Evolutionary conservation across 2,329 filamentous ascomycete genomes (phyloP), one percentile per base, ranked within the genome.

Genomic region (Monosporascus ibericus): DNA sequence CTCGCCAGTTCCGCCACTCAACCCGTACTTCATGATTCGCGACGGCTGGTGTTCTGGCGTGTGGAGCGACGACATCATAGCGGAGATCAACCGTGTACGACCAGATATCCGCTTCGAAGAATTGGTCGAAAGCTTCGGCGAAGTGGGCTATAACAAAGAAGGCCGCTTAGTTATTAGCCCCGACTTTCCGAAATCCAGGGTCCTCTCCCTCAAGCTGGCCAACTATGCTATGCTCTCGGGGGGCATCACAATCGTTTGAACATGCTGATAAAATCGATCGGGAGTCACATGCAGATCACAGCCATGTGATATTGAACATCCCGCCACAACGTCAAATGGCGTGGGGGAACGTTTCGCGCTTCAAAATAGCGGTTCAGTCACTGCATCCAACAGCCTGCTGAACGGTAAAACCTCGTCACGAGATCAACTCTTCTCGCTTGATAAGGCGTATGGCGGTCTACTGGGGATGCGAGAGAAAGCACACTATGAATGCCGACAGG

Each of bases 1-100:
- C 63, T 88, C 86, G 2, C 81, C 84, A 3, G 76, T 86, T 15
- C 86, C 86, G 3, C 80, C 84, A 1, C 70, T 90, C 5, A 90
- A 90, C 60, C 87, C 87, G 0, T 89, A 85, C 63, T 91, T 90
- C 64, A 72, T 86, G 52, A 70, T 90, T 42, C 72, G 77, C 36
- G 74, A 82, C 47, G 79, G 79, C 38, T 70, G 74, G 61, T 87
- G 84, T 60, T 84, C 81, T 1, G 87, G 87, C 5, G 78, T 91
- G 2, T 91, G 87, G 87, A 90, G 83, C 63, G 80, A 86, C 8
- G 66, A 72, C 7, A 89, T 90, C 46, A 70, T 90, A 9, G 71
- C 78, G 24, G 77, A 81, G 52, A 76, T 91, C 50, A 73, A 75
- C 34, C 72, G 74, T 38, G 76, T 80, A 14, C 78, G 86, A 6